These are phyloP conservation scores for Metarhizium rileyi DNA, from an alignment of 2,329 filamentous ascomycete species.

Conservation along the genomic window DNA sequence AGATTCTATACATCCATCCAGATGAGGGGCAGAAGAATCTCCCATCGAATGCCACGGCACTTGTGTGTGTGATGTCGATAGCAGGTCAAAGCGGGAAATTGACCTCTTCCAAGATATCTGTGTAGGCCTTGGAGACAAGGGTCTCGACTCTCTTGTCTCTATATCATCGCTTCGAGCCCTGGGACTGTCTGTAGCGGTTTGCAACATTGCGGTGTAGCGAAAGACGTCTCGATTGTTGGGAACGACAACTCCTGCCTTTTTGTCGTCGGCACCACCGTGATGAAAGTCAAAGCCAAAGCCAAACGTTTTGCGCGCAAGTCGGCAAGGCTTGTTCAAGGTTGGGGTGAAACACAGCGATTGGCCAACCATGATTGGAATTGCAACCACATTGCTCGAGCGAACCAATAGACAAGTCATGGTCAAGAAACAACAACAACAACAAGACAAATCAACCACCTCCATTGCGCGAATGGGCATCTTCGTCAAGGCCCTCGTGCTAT, in stretches of 20 bases:
- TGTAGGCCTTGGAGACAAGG: neutral
- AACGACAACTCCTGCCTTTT: no score
- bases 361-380: slow-evolving; percentile 7
- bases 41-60: neutral
- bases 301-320: neutral
- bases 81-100: neutral
- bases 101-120: neutral
- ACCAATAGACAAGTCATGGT: slow-evolving; percentile 6
- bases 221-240: no score
- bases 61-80: neutral
- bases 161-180: no score
- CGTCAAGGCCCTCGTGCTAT: neutral
- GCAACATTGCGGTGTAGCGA: no score
- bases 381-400: slow-evolving; percentile 7
- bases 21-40: neutral
- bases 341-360: neutral
- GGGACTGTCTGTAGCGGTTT: no score
- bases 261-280: no score
- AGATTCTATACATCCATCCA: no score
- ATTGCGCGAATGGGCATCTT: slow-evolving; percentile 1
- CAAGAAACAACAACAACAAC: neutral
- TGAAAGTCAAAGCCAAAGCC: no score
- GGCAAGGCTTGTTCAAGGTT: neutral
- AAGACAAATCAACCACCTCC: neutral
- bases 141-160: neutral